phyloP scores from a whole-genome alignment of 495 filamentous ascomycete species.

The Penicillium goetzii region DNA sequence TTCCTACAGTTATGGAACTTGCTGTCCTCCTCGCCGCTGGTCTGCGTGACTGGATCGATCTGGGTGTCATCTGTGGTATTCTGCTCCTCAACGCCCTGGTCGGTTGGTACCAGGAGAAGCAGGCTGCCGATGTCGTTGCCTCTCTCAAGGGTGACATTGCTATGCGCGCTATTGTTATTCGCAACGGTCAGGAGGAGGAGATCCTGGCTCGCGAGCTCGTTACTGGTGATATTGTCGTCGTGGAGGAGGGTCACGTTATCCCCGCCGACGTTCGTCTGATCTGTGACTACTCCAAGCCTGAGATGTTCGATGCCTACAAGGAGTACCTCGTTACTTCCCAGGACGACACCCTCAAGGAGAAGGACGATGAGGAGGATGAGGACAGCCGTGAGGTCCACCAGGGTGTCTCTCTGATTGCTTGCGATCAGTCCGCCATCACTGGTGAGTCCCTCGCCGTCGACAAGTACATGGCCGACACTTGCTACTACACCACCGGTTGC shows the following conservation, averaged over 20 bases:
- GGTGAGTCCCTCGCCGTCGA: slow-evolving; percentile 78
- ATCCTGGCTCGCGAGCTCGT: slow-evolving; percentile 81
- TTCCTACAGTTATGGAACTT: slow-evolving; percentile 77
- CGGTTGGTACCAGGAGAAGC: slow-evolving; percentile 88
- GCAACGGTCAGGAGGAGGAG: slow-evolving; percentile 70
- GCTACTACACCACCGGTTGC: slow-evolving; percentile 78
- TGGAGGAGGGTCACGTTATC: slow-evolving; percentile 77
- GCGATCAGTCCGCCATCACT: slow-evolving; percentile 77
- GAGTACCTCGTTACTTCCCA: slow-evolving; percentile 61
- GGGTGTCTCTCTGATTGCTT: slow-evolving; percentile 66
- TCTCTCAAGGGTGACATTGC: slow-evolving; percentile 83
- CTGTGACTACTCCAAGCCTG: slow-evolving; percentile 72
- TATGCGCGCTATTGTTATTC: slow-evolving; percentile 73
- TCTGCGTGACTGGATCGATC: slow-evolving; percentile 82
- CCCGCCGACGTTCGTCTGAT: slow-evolving; percentile 77
- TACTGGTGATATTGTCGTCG: slow-evolving; percentile 77
- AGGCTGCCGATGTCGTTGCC: slow-evolving; percentile 82
- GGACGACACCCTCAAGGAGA: slow-evolving; percentile 66
- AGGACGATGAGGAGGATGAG: slow-evolving; percentile 60
- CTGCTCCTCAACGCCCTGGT: slow-evolving; percentile 76
- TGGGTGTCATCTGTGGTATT: slow-evolving; percentile 85
- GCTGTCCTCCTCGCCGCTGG: slow-evolving; percentile 78
- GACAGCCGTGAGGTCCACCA: slow-evolving; percentile 59
- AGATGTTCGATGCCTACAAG: slow-evolving; percentile 72
- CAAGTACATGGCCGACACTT: slow-evolving; percentile 74